Evolutionary conservation across 2,329 filamentous ascomycete genomes (phyloP), one percentile per base, ranked within the genome.

Genomic region (Dactylellina parvicollis): DNA sequence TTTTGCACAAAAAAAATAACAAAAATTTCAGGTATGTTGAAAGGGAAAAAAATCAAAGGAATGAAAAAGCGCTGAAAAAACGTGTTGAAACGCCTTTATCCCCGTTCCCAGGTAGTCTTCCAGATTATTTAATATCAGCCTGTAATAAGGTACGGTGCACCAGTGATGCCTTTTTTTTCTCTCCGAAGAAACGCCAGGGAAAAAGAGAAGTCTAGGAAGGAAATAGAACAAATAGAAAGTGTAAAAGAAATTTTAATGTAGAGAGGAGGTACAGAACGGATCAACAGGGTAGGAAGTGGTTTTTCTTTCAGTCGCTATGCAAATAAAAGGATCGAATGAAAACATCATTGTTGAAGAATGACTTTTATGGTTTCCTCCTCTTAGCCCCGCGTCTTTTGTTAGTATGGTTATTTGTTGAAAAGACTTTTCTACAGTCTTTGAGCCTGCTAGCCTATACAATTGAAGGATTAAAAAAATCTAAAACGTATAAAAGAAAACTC

Each of bases 1-100:
- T 38, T 38, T 14, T 5, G 34, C n/a, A n/a, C n/a, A 38, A n/a
- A 12, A 12, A 12, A 32, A 32, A 12, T 32, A 12, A 38, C 4
- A 38, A 38, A 38, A 14, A 38, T 14, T 5, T 14, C 3, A 38
- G 34, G 16, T 32, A 32, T 5, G 30, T 32, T 5, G 30, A 32
- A 12, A 32, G 12, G 30, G 12, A 9, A 32, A 32, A 34, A 20
- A n/a, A n/a, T n/a, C n/a, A n/a, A n/a, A n/a, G n/a, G n/a, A n/a
- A n/a, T n/a, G 46, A 59, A 22, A 32, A 65, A 72, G 55, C 59
- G 67, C 52, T 60, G 46, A 71, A 70, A n/a, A n/a, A 71, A 72
- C 67, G 67, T 72, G 67, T 72, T 72, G 67, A 72, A 49, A 72
- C 67, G 67, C 67, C 67, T 72, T 72, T 72, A 72, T 59, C 26